Evolutionary conservation across 2,329 filamentous ascomycete genomes (phyloP), one percentile per base, ranked within the genome.

Genomic region (Epichloe scottii): DNA sequence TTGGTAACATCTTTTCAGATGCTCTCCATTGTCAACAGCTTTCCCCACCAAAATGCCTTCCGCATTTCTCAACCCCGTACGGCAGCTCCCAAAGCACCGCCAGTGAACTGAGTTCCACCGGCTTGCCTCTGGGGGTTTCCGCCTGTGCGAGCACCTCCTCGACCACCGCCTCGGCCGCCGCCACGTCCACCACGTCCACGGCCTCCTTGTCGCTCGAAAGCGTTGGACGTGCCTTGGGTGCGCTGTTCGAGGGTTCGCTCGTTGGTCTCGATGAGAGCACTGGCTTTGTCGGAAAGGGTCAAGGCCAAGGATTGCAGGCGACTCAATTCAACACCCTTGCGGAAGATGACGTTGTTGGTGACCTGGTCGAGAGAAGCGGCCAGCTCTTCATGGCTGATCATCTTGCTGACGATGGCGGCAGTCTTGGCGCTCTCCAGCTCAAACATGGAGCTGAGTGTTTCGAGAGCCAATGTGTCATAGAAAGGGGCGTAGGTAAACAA

Each of bases 401-500:
- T 98, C 77, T 95, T 95, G 78, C 89, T 95, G 63, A 98, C 83
- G 51, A 98, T 84, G 37, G 93, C 89, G n/a, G 87, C 77, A 48
- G 96, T 90, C 79, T 97, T 97, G 72, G 85, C 81, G 60, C 85
- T 75, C 52, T 90, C 80, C 23, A 98, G 84, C 71, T 98, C 93
- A 69, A 98, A 98, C 93, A 98, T 98, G 58, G 75, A 76, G 56
- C 89, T 85, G 54, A 98, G 79, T 23, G 90, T 94, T 58, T 81
- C 77, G 60, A 96, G 78, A 54, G 89, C 85, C 54, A 98, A 82
- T 21, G 93, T 97, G 73, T 98, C 93, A 76, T 98, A 98, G 79
- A 94, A 98, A 50, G 93, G 93, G 38, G 94, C 93, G 71, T 98
- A 98, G 51, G 93, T 98, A 79, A 98, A 98, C 61, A 98, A 88